These are phyloP conservation scores for Aspergillus spinulosporus DNA, from an alignment of 2,329 filamentous ascomycete species.

Conservation along the genomic window DNA sequence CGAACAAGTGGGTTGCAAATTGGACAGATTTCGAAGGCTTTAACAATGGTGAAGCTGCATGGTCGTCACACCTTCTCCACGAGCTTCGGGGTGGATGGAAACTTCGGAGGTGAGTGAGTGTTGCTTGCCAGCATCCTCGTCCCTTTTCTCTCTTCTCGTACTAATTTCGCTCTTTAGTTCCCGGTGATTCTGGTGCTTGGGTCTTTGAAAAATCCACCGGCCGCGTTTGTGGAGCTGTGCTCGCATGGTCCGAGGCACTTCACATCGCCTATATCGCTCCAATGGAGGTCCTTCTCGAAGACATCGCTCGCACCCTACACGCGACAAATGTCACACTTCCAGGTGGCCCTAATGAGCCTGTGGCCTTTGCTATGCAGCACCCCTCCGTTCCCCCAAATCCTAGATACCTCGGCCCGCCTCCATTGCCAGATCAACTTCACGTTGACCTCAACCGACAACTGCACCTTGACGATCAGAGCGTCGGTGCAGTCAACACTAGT, in stretches of 20 bases:
- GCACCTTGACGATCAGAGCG: constrained; percentile 23
- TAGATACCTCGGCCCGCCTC: constrained; percentile 25
- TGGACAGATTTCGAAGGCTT: constrained; percentile 72
- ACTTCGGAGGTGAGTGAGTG: constrained; percentile 54
- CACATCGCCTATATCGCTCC: constrained; percentile 88
- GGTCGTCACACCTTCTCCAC: constrained; percentile 79
- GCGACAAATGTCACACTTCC: constrained; percentile 72
- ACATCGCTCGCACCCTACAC: constrained; percentile 77
- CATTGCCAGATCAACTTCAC: constrained; percentile 29
- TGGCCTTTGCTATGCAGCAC: constrained; percentile 27
- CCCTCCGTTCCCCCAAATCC: constrained; percentile 22
- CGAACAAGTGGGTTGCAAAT: constrained; percentile 81
- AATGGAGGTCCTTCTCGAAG: constrained; percentile 85
- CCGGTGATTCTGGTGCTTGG: constrained; percentile 92
- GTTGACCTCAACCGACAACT: constrained; percentile 29
- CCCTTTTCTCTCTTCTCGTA: not conserved
- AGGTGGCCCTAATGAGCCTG: constrained; percentile 39
- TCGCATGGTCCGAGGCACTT: constrained; percentile 81
- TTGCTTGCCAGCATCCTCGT: constrained; percentile 12
- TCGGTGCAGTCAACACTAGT: constrained; percentile 23
- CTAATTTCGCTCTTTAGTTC: constrained; percentile 51
- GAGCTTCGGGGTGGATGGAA: constrained; percentile 63
- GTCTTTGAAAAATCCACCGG: constrained; percentile 78
- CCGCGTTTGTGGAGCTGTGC: constrained; percentile 81
- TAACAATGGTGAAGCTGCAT: constrained; percentile 84